These are phyloP conservation scores for Collariella sp. DNA, from an alignment of 495 filamentous ascomycete genomes.

Conservation along the genomic window DNA sequence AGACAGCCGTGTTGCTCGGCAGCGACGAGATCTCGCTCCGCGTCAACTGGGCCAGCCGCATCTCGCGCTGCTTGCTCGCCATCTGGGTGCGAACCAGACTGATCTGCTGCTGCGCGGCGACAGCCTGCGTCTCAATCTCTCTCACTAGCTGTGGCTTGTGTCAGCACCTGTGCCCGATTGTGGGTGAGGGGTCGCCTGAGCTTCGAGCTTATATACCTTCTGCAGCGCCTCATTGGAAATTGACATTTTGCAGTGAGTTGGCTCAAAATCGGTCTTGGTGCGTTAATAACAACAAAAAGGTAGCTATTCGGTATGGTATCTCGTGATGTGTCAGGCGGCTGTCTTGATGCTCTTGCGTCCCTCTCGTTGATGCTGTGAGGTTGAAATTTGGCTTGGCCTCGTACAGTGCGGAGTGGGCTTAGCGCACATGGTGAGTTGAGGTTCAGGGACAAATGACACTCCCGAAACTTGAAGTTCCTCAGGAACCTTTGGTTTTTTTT, in stretches of 20 bases:
- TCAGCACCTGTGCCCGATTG: neutral
- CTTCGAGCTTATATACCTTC: conserved; percentile 52
- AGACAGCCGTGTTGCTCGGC: conserved; percentile 72
- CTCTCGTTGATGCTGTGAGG: no score
- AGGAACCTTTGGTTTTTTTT: no score
- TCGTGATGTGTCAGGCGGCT: neutral
- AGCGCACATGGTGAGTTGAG: no score
- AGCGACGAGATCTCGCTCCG: conserved; percentile 69
- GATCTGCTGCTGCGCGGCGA: conserved; percentile 86
- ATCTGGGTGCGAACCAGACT: conserved; percentile 78
- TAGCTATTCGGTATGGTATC: neutral
- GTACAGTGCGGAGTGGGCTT: conserved; percentile 5
- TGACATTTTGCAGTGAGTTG: conserved; percentile 53
- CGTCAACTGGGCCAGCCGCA: conserved; percentile 82
- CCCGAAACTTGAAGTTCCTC: no score
- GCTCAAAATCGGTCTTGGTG: neutral
- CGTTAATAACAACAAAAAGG: neutral
- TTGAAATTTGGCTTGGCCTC: neutral
- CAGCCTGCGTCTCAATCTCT: conserved; percentile 86
- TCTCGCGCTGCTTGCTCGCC: conserved; percentile 76
- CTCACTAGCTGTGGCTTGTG: conserved; percentile 61
- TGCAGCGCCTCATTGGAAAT: conserved; percentile 92
- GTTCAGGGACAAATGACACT: no score
- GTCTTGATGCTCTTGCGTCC: neutral
- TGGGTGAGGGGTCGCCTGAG: neutral